phyloP scores from a whole-genome alignment of 73 alveolate species.

The Blepharisma japonicum region DNA sequence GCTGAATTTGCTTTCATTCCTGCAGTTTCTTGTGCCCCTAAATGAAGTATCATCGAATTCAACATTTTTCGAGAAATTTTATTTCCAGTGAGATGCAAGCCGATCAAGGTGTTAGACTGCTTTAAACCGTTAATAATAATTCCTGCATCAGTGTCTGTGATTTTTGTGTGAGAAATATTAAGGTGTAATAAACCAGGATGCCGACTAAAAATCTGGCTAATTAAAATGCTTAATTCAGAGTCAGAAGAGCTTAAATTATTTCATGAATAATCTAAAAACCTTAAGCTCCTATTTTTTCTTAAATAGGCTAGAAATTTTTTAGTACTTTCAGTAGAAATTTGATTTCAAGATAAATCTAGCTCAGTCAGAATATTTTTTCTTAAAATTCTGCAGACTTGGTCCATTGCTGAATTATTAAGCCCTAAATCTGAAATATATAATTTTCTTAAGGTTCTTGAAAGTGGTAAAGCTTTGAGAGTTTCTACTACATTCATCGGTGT shows the following conservation, averaged over 20 bases:
- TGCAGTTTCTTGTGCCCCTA: background rate
- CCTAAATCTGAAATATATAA: background rate
- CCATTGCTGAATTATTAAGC: background rate
- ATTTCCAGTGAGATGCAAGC: conserved; percentile 13
- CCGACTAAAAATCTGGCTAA: background rate
- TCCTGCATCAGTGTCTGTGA: background rate
- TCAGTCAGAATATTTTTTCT: background rate
- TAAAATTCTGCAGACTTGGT: background rate
- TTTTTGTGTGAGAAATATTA: background rate
- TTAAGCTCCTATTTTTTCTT: background rate
- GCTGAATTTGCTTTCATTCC: conserved; percentile 1
- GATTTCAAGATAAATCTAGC: conserved; percentile 16
- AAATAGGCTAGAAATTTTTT: background rate
- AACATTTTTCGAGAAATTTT: background rate
- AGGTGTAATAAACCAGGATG: conserved; percentile 7
- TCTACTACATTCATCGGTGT: background rate
- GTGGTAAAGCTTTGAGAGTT: background rate
- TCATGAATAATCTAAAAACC: conserved; percentile 3
- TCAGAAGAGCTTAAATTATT: background rate
- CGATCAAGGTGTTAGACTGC: background rate
- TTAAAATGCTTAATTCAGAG: background rate
- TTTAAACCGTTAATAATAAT: background rate
- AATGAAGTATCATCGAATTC: conserved; percentile 10
- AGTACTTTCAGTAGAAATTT: background rate
- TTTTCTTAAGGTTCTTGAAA: background rate